Conservation (phyloP, 176 grass and related monocot genomes). For the Oropetium thomaeum region DNA sequence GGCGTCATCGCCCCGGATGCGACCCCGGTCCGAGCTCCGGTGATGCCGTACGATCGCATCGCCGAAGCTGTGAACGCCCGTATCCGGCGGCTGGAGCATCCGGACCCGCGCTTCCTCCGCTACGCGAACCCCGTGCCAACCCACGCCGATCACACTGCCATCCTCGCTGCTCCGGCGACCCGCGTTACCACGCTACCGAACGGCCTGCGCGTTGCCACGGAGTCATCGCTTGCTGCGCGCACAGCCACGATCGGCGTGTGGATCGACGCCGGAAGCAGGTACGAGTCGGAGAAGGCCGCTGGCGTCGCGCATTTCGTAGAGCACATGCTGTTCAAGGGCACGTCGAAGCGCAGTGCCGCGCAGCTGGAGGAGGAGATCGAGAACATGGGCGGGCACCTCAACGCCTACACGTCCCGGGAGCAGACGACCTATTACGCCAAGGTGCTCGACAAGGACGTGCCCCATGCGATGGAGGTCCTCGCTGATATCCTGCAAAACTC, state of each 20-base stretch:
- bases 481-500: slow-evolving; percentile 89
- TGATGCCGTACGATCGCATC: slow-evolving; percentile 78
- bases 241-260: slow-evolving; percentile 94
- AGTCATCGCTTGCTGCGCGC: slow-evolving; percentile 66
- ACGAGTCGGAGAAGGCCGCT: slow-evolving; percentile 66
- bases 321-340: slow-evolving; percentile 99
- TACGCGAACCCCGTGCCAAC: slow-evolving; percentile 77
- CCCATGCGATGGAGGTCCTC: slow-evolving; percentile 67
- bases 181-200: slow-evolving; percentile 81
- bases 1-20: slow-evolving; percentile 48
- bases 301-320: slow-evolving; percentile 99
- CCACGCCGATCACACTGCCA: slow-evolving; percentile 70
- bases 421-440: slow-evolving; percentile 94
- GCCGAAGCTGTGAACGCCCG: slow-evolving; percentile 56
- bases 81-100: slow-evolving; percentile 69
- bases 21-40: slow-evolving; percentile 38
- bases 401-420: slow-evolving; percentile 94
- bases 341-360: slow-evolving; percentile 47
- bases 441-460: slow-evolving; percentile 85
- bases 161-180: slow-evolving; percentile 78
- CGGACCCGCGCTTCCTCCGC: slow-evolving; percentile 92
- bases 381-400: slow-evolving; percentile 92
- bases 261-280: slow-evolving; percentile 95
- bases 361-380: slow-evolving; percentile 97
- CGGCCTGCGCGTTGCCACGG: slow-evolving; percentile 87